Evolutionary conservation across 2,329 filamentous ascomycete genomes (phyloP), one percentile per base, ranked within the genome.

Genomic region (Colletotrichum costaricense): DNA sequence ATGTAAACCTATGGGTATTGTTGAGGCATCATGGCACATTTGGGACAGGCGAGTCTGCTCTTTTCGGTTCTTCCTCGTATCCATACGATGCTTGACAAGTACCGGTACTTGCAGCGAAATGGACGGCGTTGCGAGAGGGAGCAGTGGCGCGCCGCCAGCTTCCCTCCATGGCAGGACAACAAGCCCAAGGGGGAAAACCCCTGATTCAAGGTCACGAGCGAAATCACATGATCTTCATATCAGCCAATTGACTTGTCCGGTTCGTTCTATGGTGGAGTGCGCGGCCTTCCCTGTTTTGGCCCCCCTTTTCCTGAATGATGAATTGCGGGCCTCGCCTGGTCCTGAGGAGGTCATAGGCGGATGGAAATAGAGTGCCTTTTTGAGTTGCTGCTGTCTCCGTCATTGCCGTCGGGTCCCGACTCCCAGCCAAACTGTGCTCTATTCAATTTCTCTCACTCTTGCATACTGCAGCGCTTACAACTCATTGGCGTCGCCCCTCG

Each of bases 91-190:
- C 42, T 49, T n/a, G 42, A 49, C 7, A 57, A 35, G 54, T 59
- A 59, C 28, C 30, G 30, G 56, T 35, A 55, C 42, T 49, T 67
- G 56, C 46, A 56, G 8, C 42, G 42, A 62, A 46, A 56, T 46
- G 33, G 19, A 24, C 22, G 22, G 64, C 64, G 46, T 30, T 26
- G 65, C 28, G 16, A 24, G 56, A 67, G 38, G 58, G 30, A 56
- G 69, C 38, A 30, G 69, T 56, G 66, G 69, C 59, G 59, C 56
- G 42, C 35, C 64, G 66, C 69, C 65, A 55, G 26, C 54, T 46
- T 46, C 33, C 24, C 33, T 38, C 56, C 54, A 16, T 55, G 38
- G 66, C 69, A 58, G 58, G 49, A 72, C 64, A 72, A 69, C 59
- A 63, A 16, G 16, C 8, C 9, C 16, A 56, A 26, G 24, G 35